phyloP scores from a whole-genome alignment of 305 asterid genomes.

The Fraxinus sp. region DNA sequence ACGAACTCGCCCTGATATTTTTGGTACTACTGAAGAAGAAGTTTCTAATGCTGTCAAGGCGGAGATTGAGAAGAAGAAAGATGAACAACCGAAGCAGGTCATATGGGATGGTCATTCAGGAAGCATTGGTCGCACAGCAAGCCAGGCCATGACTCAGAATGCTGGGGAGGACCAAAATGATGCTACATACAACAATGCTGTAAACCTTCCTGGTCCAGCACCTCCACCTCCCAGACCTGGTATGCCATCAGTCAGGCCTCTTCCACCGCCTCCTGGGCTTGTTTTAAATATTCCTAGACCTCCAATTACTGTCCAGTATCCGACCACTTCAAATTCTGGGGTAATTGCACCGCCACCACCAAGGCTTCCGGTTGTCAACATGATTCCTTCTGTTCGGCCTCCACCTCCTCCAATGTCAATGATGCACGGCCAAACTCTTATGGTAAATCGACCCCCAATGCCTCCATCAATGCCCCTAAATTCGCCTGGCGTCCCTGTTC shows the following conservation, averaged over 20 bases:
- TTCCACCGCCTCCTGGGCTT: slow-evolving; percentile 87
- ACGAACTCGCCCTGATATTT: slow-evolving; percentile 85
- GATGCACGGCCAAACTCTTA: slow-evolving; percentile 65
- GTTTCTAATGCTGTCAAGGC: slow-evolving; percentile 94
- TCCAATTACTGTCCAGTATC: slow-evolving; percentile 51
- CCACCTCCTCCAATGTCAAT: slow-evolving; percentile 66
- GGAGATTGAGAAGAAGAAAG: slow-evolving; percentile 87
- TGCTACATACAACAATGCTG: slow-evolving; percentile 39
- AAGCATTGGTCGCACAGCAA: slow-evolving; percentile 88
- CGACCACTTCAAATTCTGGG: slow-evolving; percentile 41
- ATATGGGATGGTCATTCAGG: slow-evolving; percentile 97
- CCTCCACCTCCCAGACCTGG: slow-evolving; percentile 81
- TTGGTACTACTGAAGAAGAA: slow-evolving; percentile 96
- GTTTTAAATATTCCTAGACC: slow-evolving; percentile 78
- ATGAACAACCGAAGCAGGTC: slow-evolving; percentile 92
- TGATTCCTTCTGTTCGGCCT: slow-evolving; percentile 58
- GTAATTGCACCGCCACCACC: slow-evolving; percentile 62
- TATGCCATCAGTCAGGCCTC: slow-evolving; percentile 67
- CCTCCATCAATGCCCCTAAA: slow-evolving; percentile 44
- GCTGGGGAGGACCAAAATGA: slow-evolving; percentile 60
- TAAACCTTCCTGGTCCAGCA: slow-evolving; percentile 75
- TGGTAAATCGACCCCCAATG: slow-evolving; percentile 71
- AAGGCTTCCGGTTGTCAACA: slow-evolving; percentile 57
- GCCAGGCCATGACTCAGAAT: slow-evolving; percentile 84
- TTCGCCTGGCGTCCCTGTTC: slow-evolving; percentile 48